phyloP scores from a whole-genome alignment of 169 alveolate species.

The Plasmodium coatneyi region DNA sequence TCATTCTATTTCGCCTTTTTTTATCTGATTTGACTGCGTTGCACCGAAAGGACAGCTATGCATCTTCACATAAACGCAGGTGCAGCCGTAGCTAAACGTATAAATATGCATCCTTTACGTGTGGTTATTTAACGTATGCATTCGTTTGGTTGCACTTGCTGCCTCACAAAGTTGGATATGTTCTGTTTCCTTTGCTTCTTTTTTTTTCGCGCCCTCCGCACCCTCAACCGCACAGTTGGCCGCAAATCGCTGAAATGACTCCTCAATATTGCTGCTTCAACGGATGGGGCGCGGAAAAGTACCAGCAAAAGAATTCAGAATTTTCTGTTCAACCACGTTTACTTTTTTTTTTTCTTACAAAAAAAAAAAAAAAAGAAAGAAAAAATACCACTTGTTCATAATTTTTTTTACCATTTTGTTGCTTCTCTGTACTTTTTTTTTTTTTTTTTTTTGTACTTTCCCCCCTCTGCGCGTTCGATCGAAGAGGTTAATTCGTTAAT shows the following conservation, averaged over 20 bases:
- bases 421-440: background rate
- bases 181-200: no score
- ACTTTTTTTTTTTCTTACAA: background rate
- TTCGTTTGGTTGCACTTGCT: background rate
- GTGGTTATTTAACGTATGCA: background rate
- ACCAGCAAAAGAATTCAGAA: background rate
- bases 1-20: background rate
- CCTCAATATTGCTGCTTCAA: background rate
- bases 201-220: background rate
- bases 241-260: background rate
- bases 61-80: background rate
- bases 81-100: background rate
- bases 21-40: background rate
- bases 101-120: background rate
- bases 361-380: background rate
- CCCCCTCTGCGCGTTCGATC: constrained; percentile 2
- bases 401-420: background rate
- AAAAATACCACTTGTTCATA: constrained; percentile 12
- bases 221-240: background rate
- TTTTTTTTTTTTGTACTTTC: background rate
- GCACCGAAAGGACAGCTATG: background rate
- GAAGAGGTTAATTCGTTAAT: background rate
- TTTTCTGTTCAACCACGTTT: background rate
- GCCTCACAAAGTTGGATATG: background rate
- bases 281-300: background rate